These are phyloP conservation scores for Microcera coccophila DNA, from an alignment of 2,329 filamentous ascomycete species.

Conservation along the genomic window DNA sequence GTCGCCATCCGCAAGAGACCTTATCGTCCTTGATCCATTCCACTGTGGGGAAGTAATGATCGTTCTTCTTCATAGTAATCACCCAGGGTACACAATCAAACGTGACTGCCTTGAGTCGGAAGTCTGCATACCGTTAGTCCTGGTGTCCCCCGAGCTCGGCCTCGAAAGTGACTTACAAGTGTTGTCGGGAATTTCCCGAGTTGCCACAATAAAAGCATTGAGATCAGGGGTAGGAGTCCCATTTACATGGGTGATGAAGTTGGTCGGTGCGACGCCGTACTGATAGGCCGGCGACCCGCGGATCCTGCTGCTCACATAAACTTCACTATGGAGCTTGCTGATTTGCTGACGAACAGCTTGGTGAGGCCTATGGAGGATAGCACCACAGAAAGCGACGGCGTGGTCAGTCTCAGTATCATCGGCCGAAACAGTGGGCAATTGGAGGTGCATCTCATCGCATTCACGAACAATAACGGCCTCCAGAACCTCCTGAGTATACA, in stretches of 20 bases:
- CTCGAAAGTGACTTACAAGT: conserved; percentile 58
- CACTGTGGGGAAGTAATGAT: conserved; percentile 81
- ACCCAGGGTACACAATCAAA: conserved; percentile 99
- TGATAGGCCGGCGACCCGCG: conserved; percentile 81
- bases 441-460: conserved; percentile 71
- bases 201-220: conserved; percentile 72
- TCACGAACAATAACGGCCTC: conserved; percentile 85
- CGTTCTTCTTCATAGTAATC: conserved; percentile 99
- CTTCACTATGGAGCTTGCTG: conserved; percentile 89
- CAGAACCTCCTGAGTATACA: conserved; percentile 84
- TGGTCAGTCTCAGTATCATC: conserved; percentile 89
- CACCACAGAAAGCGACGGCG: conserved; percentile 91
- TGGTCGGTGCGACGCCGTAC: conserved; percentile 90
- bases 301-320: conserved; percentile 87
- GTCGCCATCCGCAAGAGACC: conserved; percentile 59
- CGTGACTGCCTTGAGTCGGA: conserved; percentile 93
- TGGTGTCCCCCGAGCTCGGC: not conserved
- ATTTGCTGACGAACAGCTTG: conserved; percentile 97
- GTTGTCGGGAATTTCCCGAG: conserved; percentile 87
- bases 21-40: conserved; percentile 63
- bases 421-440: conserved; percentile 80
- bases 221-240: conserved; percentile 80
- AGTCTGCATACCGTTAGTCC: conserved; percentile 55
- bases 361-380: conserved; percentile 87
- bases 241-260: conserved; percentile 97